Evolutionary conservation across 2,329 filamentous ascomycete genomes (phyloP), one percentile per base, ranked within the genome.

Genomic region (Fusarium sp.): DNA sequence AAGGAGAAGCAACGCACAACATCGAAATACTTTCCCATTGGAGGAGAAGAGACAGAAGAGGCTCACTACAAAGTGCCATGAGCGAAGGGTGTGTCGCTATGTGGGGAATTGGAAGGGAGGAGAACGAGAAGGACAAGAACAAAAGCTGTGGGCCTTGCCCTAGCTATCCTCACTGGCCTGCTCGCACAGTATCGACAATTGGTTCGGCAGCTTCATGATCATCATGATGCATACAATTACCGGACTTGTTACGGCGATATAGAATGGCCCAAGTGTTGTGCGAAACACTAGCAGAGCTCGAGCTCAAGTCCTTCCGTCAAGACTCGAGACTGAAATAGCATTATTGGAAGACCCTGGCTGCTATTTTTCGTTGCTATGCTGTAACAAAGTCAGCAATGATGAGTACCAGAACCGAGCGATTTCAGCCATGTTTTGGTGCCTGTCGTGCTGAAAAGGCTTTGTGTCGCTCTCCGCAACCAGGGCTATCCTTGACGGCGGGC

Each of bases 91-190:
- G 71, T 73, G 65, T 62, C 56, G 67, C 62, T 49, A 62, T 72
- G 71, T 73, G 71, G 71, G 65, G 69, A 70, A 64, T 73, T 73
- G 66, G 71, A 73, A 73, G 70, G 71, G 71, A 74, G 71, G 68
- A 73, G 71, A 73, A 73, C 56, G 54, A 63, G 58, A 56, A 73
- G 70, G 71, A 73, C 62, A 58, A 50, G 46, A 51, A 61, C 54
- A 66, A 67, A 32, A 46, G 50, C 53, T 61, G 71, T 73, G 70
- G 71, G 70, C 68, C 67, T 56, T 71, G 68, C 67, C 67, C 67
- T 70, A 70, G 63, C 55, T 56, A 62, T 56, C 54, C 54, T 44
- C 17, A 37, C 62, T 47, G 44, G 44, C 33, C 47, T 50, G 56
- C 59, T 56, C 65, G 57, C 71, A 71, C 71, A 73, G 67, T 68